Conservation (phyloP, 495 filamentous ascomycete genomes). For the Evernia prunastri region DNA sequence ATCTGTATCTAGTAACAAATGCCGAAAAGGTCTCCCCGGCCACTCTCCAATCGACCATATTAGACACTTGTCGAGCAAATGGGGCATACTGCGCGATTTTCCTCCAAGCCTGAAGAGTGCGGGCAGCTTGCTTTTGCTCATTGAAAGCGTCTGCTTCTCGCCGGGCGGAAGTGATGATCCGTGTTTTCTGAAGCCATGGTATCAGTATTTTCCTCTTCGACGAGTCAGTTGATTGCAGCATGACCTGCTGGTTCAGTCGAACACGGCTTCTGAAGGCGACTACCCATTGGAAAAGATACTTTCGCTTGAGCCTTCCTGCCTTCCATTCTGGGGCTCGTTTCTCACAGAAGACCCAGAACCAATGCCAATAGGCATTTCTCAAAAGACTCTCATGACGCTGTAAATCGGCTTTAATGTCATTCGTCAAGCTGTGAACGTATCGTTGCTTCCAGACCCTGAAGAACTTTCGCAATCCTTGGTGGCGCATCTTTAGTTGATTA, state of each 20-base stretch:
- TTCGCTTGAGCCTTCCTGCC: conserved; percentile 42
- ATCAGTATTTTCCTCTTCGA: conserved; percentile 11
- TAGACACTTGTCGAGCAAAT: conserved; percentile 39
- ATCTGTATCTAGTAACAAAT: conserved; percentile 47
- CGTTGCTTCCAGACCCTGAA: conserved; percentile 50
- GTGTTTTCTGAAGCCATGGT: conserved; percentile 28
- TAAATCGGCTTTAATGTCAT: conserved; percentile 38
- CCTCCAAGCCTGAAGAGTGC: conserved; percentile 37
- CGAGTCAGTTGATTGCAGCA: neutral
- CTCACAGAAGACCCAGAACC: conserved; percentile 52
- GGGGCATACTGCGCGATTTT: conserved; percentile 44
- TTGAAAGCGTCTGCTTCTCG: conserved; percentile 34
- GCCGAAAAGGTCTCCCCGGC: conserved; percentile 42
- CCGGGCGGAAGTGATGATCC: conserved; percentile 29
- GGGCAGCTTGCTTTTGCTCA: conserved; percentile 31
- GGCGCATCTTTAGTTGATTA: conserved; percentile 60
- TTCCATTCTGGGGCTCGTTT: conserved; percentile 49
- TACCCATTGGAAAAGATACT: conserved; percentile 40
- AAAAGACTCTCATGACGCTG: conserved; percentile 41
- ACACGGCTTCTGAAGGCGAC: neutral
- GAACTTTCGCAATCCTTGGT: conserved; percentile 53
- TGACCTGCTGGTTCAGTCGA: conserved; percentile 22
- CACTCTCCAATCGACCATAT: conserved; percentile 44
- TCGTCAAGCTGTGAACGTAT: conserved; percentile 30
- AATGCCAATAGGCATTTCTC: conserved; percentile 45